Base-by-base conservation (phyloP, 179 eudicot genomes). In the Spinacia oleracea region DNA sequence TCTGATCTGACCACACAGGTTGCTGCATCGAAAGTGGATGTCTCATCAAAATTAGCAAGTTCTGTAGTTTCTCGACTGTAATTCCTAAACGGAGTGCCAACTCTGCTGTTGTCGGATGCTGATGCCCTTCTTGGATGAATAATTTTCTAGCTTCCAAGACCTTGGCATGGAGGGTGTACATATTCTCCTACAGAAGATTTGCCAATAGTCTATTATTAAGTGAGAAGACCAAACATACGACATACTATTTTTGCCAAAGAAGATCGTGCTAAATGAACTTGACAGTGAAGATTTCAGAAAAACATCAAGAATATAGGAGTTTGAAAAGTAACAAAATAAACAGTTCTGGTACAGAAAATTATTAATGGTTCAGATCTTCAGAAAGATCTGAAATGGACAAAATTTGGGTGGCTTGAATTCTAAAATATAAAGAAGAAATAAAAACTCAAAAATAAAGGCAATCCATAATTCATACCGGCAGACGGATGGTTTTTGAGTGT, bases 401-500 rank as follows among this genome's bases (percentile, higher is more conserved):
- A 10, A 15, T 42, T 78, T n/a, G 66, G 66, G 35, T 20, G 9
- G 63, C 40, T 38, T 4, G 40, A 38, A 38, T 1, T 38, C 40
- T 3, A 25, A 6, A 34, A 34, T 35, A 70, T 58, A 16, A 25
- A 16, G 27, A 48, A 40, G 55, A 43, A 27, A 71, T 29, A 34
- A 34, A 66, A 40, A 38, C 6, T 2, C 5, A 15, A 48, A 65
- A 51, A 20, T 38, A 70, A 70, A 55, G 25, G 35, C n/a, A 53
- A 32, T n/a, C 12, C 6, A 71, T 73, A 80, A 72, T 73, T 58
- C 81, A 83, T 91, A 93, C 99, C 48, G 99, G 99, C 76, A 96
- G 77, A 78, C 97, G 91, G 65, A 96, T 90, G 38, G 88, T 89
- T 87, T 90, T 88, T 73, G 98, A 93, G 76, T 93, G 90, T 72